These are phyloP conservation scores for Somion occarium DNA, from an alignment of 1,284 basidiomycete genomes.

Conservation along the genomic window DNA sequence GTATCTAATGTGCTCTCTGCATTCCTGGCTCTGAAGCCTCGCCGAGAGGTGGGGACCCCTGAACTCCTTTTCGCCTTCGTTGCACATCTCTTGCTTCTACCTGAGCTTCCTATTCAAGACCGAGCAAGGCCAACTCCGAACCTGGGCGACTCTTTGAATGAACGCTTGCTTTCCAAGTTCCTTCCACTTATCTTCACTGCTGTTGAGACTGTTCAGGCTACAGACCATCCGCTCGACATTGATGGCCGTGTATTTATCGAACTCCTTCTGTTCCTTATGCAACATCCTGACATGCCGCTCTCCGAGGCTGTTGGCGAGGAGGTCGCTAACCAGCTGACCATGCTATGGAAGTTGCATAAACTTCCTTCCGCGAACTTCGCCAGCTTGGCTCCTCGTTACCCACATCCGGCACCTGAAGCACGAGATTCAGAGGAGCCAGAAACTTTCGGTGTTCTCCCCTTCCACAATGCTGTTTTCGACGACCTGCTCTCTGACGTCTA, in stretches of 20 bases:
- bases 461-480: slow-evolving; percentile 47
- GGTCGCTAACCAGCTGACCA: slow-evolving; percentile 19
- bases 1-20: neutral
- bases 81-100: slow-evolving; percentile 40
- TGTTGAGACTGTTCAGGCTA: slow-evolving; percentile 23
- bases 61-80: slow-evolving; percentile 33
- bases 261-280: slow-evolving; percentile 32
- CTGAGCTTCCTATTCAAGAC: slow-evolving; percentile 36
- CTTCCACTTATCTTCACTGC: slow-evolving; percentile 33
- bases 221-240: slow-evolving; percentile 31
- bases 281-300: slow-evolving; percentile 19
- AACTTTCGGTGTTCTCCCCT: slow-evolving; percentile 39
- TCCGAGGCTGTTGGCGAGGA: slow-evolving; percentile 28
- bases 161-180: slow-evolving; percentile 29
- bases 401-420: slow-evolving; percentile 1
- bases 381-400: slow-evolving; percentile 10
- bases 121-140: slow-evolving; percentile 33
- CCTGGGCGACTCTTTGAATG: slow-evolving; percentile 27
- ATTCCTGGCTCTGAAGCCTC: slow-evolving; percentile 1
- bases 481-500: slow-evolving; percentile 36
- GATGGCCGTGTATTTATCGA: slow-evolving; percentile 50
- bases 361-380: slow-evolving; percentile 16
- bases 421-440: too few relatives aligned
- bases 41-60: too few relatives aligned
- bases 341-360: slow-evolving; percentile 20